These are phyloP conservation scores for Austroboletus niveus DNA, from an alignment of 1,284 basidiomycete genomes.

Conservation along the genomic window DNA sequence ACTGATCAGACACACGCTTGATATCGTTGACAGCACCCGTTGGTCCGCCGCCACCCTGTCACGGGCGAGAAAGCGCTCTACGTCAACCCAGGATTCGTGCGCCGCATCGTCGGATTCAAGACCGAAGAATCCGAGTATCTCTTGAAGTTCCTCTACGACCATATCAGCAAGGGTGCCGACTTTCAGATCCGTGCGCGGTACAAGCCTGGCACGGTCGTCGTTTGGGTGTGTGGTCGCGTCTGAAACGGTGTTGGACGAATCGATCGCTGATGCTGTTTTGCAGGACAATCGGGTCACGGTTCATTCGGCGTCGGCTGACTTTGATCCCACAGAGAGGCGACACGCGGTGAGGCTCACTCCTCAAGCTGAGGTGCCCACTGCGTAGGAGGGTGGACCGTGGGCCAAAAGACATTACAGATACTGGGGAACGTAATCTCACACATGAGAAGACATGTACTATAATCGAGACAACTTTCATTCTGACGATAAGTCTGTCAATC, in stretches of 20 bases:
- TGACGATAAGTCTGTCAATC: no score
- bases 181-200: slow-evolving; percentile 46
- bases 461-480: no score
- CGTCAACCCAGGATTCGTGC: slow-evolving; percentile 62
- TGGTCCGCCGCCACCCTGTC: slow-evolving; percentile 60
- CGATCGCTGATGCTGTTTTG: not conserved
- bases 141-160: slow-evolving; percentile 58
- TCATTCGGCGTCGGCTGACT: slow-evolving; percentile 50
- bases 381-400: not conserved
- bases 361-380: slow-evolving; percentile 47
- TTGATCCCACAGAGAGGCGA: slow-evolving; percentile 39
- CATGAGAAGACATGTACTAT: no score
- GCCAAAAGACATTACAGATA: no score
- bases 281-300: slow-evolving; percentile 53
- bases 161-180: slow-evolving; percentile 48
- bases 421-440: no score
- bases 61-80: slow-evolving; percentile 68
- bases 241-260: not conserved
- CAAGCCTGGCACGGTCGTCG: slow-evolving; percentile 45
- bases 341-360: slow-evolving; percentile 54
- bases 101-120: slow-evolving; percentile 66
- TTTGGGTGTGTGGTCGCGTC: slow-evolving; percentile 40
- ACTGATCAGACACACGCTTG: no score
- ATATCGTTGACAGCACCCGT: slow-evolving; percentile 37
- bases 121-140: slow-evolving; percentile 65